Percentiles rank a stretch among this genome's conserved stretches.
Evolutionary conservation across 306 rosid genomes (phyloP).

Genomic region (Notholithocarpus densiflorus): DNA sequence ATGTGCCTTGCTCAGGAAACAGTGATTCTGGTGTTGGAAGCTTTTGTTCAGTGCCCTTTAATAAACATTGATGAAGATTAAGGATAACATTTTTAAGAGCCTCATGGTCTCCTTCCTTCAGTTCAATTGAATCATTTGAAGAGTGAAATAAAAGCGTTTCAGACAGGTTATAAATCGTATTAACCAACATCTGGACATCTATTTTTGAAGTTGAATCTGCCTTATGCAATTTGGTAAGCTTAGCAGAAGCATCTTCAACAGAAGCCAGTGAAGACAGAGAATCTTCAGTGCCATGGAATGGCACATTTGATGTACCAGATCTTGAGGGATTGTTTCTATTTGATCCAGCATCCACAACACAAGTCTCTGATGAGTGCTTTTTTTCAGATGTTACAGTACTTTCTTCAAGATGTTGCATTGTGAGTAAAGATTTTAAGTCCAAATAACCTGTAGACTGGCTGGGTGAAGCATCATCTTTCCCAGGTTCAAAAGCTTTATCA

Average conservation of each 20-base stretch:
- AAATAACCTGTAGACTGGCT: constrained; percentile 33
- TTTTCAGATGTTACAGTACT: constrained; percentile 30
- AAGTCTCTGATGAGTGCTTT: constrained; percentile 19
- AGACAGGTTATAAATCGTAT: constrained; percentile 53
- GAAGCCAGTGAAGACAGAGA: constrained; percentile 24
- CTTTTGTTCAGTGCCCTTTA: constrained; percentile 37
- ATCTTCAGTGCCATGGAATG: constrained; percentile 22
- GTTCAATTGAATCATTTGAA: constrained; percentile 33
- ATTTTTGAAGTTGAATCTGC: constrained; percentile 41
- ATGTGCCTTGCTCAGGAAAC: constrained; percentile 32
- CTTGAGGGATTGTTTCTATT: constrained; percentile 24
- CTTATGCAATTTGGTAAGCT: constrained; percentile 26
- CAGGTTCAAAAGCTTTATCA: constrained; percentile 26
- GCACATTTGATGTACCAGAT: constrained; percentile 15
- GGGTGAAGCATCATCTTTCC: constrained; percentile 18
- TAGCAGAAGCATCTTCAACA: constrained; percentile 29
- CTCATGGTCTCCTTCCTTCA: constrained; percentile 45
- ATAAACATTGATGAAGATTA: constrained; percentile 55
- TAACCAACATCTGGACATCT: constrained; percentile 56
- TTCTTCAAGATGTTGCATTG: constrained; percentile 32
- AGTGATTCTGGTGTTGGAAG: constrained; percentile 25
- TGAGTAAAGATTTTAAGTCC: constrained; percentile 29
- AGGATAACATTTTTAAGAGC: constrained; percentile 47
- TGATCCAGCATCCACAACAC: constrained; percentile 24
- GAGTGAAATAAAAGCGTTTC: constrained; percentile 60